phyloP scores from a whole-genome alignment of 148 eudicot species.

The Pharnaceum exiguum region DNA sequence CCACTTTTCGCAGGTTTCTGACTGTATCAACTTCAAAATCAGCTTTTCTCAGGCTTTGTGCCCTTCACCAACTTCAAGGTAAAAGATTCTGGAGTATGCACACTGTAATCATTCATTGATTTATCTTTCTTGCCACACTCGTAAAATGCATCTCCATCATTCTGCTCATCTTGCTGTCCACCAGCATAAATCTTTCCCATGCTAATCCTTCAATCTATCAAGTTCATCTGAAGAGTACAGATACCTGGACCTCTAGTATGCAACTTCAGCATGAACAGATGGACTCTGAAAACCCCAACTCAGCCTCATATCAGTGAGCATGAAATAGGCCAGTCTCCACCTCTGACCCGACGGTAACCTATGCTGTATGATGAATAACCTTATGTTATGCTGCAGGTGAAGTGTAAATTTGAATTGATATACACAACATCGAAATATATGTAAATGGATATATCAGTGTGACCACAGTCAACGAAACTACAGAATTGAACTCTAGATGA shows the following conservation, averaged over 20 bases:
- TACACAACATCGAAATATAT: no score
- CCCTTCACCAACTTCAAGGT: slow-evolving; percentile 14
- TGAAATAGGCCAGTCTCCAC: background rate
- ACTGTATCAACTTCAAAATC: slow-evolving; percentile 19
- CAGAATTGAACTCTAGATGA: no score
- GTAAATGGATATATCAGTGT: no score
- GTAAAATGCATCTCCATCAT: background rate
- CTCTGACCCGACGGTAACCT: no score
- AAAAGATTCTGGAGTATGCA: slow-evolving; percentile 9
- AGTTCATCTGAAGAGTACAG: slow-evolving; percentile 10
- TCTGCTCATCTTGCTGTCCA: slow-evolving; percentile 14
- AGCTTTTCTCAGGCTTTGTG: slow-evolving; percentile 20
- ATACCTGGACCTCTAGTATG: background rate
- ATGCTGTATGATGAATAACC: no score
- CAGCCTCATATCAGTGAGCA: no score
- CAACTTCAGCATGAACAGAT: background rate
- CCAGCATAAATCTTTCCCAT: slow-evolving; percentile 22
- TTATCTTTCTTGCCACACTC: background rate
- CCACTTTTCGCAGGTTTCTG: slow-evolving; percentile 25
- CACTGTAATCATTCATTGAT: background rate
- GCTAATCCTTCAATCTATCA: background rate
- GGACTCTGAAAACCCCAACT: background rate
- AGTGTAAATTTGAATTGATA: no score
- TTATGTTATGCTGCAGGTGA: no score
- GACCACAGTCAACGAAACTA: no score